Evolutionary conservation across 352 stramenopile species (phyloP).

Genomic region (Globisporangium cystogenes): DNA sequence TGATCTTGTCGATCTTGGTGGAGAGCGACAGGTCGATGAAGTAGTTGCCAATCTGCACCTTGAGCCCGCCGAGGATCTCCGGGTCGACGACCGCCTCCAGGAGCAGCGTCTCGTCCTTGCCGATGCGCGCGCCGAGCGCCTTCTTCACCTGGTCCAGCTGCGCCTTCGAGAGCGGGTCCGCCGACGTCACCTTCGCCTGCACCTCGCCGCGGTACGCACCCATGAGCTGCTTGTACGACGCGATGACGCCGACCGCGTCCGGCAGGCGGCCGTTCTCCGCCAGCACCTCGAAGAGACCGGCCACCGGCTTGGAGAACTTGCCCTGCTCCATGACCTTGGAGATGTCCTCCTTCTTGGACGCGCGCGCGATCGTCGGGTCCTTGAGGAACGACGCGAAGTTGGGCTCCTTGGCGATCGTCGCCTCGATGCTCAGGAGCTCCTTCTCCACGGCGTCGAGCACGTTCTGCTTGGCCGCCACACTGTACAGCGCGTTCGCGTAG

Average conservation of each 20-base stretch:
- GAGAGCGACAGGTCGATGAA: constrained; percentile 96
- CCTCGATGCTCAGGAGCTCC: constrained; percentile 82
- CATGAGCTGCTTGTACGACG: constrained; percentile 93
- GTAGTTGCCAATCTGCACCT: constrained; percentile 97
- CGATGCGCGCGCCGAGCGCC: constrained; percentile 83
- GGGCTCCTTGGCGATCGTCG: constrained; percentile 80
- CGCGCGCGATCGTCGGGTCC: constrained; percentile 94
- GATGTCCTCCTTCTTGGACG: constrained; percentile 93
- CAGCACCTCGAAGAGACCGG: constrained; percentile 95
- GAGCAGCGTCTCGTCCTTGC: constrained; percentile 90
- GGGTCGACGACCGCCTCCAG: constrained; percentile 92
- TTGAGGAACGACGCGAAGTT: constrained; percentile 93
- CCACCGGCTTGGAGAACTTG: constrained; percentile 93
- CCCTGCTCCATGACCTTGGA: constrained; percentile 84
- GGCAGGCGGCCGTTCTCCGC: constrained; percentile 94
- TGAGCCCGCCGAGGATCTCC: constrained; percentile 93
- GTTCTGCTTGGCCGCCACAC: constrained; percentile 90
- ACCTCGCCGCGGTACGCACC: constrained; percentile 94
- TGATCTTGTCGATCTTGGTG: constrained; percentile 95
- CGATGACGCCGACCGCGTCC: constrained; percentile 85
- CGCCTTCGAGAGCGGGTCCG: constrained; percentile 89
- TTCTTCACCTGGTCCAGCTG: constrained; percentile 93
- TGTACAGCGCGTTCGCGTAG: constrained; percentile 97
- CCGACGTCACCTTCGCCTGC: constrained; percentile 95
- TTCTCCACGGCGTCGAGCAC: constrained; percentile 79